Percentiles rank a stretch among this genome's conserved stretches.
These are phyloP conservation scores for Chalciporus piperatus DNA, from an alignment of 768 basidiomycete genomes.

Conservation along the genomic window DNA sequence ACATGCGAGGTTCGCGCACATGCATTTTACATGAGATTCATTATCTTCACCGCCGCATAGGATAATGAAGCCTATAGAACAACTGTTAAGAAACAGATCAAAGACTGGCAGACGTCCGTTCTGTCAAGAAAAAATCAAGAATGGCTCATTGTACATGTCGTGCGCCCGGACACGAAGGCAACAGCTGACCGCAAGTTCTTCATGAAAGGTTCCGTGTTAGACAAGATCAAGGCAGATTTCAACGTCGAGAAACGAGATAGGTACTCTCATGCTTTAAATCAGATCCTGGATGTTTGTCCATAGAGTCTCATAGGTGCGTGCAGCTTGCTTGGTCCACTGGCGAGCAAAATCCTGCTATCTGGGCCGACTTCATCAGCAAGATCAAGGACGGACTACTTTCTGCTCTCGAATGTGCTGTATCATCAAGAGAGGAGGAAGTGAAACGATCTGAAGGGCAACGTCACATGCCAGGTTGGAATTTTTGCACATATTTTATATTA, in stretches of 20 bases:
- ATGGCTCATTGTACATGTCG: slow-evolving; percentile 88
- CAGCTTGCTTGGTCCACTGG: slow-evolving; percentile 77
- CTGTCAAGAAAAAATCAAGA: slow-evolving; percentile 78
- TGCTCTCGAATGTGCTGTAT: slow-evolving; percentile 78
- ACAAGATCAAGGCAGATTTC: slow-evolving; percentile 91
- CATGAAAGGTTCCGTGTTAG: slow-evolving; percentile 80
- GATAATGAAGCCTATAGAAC: slow-evolving; percentile 74
- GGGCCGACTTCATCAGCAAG: slow-evolving; percentile 86
- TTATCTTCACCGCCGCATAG: slow-evolving; percentile 30
- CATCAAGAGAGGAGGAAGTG: slow-evolving; percentile 86
- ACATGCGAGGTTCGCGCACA: slow-evolving; percentile 75
- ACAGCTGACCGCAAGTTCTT: slow-evolving; percentile 64
- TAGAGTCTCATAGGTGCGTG: slow-evolving; percentile 55
- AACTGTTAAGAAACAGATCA: slow-evolving; percentile 79
- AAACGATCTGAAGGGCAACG: slow-evolving; percentile 85
- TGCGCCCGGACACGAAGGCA: slow-evolving; percentile 63
- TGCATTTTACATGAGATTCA: not conserved
- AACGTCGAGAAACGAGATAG: slow-evolving; percentile 86
- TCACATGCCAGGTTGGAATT: slow-evolving; percentile 97
- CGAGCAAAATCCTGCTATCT: slow-evolving; percentile 70
- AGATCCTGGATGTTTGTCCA: slow-evolving; percentile 11
- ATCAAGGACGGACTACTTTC: slow-evolving; percentile 86
- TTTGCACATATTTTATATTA: slow-evolving; percentile 92
- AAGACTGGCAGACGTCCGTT: slow-evolving; percentile 81
- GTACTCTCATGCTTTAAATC: slow-evolving; percentile 27